Evolutionary conservation across 2,329 filamentous ascomycete species (phyloP), one percentile per base, ranked within the genome.

Genomic region (Verticillium nubilum): DNA sequence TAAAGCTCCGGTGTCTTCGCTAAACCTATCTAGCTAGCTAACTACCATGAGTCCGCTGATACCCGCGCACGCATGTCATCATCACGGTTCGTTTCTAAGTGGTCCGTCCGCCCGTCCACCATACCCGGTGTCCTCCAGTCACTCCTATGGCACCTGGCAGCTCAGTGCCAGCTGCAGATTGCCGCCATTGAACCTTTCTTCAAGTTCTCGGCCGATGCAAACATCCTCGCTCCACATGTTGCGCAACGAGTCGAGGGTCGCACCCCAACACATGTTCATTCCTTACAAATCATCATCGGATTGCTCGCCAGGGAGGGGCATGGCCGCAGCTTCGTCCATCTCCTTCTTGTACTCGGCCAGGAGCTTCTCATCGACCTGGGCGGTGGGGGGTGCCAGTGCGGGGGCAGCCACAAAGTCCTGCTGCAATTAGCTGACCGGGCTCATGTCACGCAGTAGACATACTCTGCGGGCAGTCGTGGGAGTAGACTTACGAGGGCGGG

Each of bases 391-490:
- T 67, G 94, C 95, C 69, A 99, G 89, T 69, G 95, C 95, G 65
- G 92, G 91, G 64, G 92, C 93, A 71, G 95, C 95, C 70, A 98
- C 94, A 74, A 99, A 98, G 78, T 98, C 94, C 92, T 97, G 67
- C 47, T 56, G 4, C 28, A n/a, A 35, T 42, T 13, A 17, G 54
- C 29, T 7, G 25, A 35, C 27, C 31, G 15, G 27, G 55, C n/a
- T 35, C 10, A 25, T 10, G 28, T 52, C 54, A 59, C 28, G 59
- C 47, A 26, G 15, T 29, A 59, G 53, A 12, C 19, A 52, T 23
- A 19, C 2, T 5, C 13, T 28, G 25, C 17, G n/a, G 5, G 52
- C 10, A 13, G 29, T 13, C 5, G 25, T n/a, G 63, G 47, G 19
- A 17, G n/a, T 37, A 15, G 58, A 80, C 89, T 69, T 81, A 95